A percentile compares a stretch with the other conserved stretches of the same genome.
These are phyloP conservation scores for Hirschfeldia incana DNA, from an alignment of 345 rosid genomes.

Conservation along the genomic window DNA sequence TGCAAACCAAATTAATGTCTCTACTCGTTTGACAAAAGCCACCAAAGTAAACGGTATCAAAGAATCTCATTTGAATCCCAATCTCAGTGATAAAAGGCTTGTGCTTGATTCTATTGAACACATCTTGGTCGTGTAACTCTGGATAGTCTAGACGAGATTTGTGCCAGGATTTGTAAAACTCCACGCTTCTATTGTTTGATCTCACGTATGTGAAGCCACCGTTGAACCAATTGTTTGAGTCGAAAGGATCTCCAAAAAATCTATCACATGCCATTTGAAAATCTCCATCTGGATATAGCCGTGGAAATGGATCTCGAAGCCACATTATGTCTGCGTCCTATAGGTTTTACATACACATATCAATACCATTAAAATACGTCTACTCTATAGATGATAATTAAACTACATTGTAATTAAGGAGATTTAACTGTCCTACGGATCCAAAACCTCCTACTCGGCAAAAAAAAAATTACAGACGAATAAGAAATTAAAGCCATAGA, in stretches of 20 bases:
- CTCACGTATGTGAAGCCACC: slow-evolving; percentile 73
- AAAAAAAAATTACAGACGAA: background rate
- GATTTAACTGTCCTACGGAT: background rate
- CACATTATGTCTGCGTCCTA: slow-evolving; percentile 88
- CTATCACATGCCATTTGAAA: slow-evolving; percentile 86
- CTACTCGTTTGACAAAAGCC: slow-evolving; percentile 71
- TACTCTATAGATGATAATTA: no score
- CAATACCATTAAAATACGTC: background rate
- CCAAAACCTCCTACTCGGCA: background rate
- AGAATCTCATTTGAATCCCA: slow-evolving; percentile 57
- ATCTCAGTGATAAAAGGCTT: slow-evolving; percentile 38
- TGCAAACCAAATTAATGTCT: slow-evolving; percentile 61
- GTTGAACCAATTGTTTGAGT: slow-evolving; percentile 50
- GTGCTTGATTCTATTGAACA: slow-evolving; percentile 61
- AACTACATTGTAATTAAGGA: no score
- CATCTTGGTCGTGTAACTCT: slow-evolving; percentile 74
- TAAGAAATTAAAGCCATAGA: background rate
- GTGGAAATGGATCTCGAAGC: slow-evolving; percentile 75
- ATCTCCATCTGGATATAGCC: slow-evolving; percentile 56
- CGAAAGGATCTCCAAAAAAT: slow-evolving; percentile 45
- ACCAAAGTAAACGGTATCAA: slow-evolving; percentile 66
- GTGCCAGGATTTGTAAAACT: slow-evolving; percentile 73
- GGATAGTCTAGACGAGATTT: slow-evolving; percentile 50
- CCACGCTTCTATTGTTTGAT: slow-evolving; percentile 54
- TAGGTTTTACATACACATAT: background rate